phyloP scores from a whole-genome alignment of 2,329 filamentous ascomycete genomes.

The Trichoderma semiorbis region DNA sequence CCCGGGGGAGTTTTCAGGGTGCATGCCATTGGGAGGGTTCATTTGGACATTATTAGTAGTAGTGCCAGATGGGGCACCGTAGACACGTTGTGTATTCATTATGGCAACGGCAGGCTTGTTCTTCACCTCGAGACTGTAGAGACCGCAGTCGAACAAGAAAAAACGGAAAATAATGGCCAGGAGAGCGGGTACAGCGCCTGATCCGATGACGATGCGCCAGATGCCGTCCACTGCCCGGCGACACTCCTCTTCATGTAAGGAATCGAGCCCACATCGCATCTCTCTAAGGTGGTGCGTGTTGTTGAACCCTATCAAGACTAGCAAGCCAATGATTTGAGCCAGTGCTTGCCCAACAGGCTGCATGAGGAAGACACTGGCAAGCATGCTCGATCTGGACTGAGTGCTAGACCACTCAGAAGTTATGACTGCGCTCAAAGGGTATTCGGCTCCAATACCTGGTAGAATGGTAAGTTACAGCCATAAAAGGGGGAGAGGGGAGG shows the following conservation, averaged over 20 bases:
- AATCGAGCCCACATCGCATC: constrained; percentile 48
- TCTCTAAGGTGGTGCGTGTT: constrained; percentile 39
- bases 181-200: constrained; percentile 60
- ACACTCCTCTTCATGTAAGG: constrained; percentile 43
- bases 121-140: constrained; percentile 63
- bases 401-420: constrained; percentile 64
- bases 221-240: constrained; percentile 53
- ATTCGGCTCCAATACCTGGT: constrained; percentile 64
- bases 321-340: constrained; percentile 59
- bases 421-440: constrained; percentile 64
- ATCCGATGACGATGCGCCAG: constrained; percentile 65
- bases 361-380: constrained; percentile 66
- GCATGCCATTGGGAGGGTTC: constrained; percentile 26
- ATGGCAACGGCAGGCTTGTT: constrained; percentile 57
- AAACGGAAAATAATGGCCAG: constrained; percentile 64
- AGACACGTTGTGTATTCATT: constrained; percentile 57
- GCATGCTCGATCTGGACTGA: constrained; percentile 62
- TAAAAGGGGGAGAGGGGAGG: not conserved
- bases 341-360: constrained; percentile 65
- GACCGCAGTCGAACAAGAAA: constrained; percentile 62
- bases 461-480: not conserved
- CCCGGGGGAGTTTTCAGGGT: constrained; percentile 32
- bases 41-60: constrained; percentile 24
- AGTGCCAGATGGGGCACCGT: constrained; percentile 39
- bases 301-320: constrained; percentile 47